Evolutionary conservation across 345 rosid species (phyloP).

Genomic region (Zanthoxylum bungeanum): DNA sequence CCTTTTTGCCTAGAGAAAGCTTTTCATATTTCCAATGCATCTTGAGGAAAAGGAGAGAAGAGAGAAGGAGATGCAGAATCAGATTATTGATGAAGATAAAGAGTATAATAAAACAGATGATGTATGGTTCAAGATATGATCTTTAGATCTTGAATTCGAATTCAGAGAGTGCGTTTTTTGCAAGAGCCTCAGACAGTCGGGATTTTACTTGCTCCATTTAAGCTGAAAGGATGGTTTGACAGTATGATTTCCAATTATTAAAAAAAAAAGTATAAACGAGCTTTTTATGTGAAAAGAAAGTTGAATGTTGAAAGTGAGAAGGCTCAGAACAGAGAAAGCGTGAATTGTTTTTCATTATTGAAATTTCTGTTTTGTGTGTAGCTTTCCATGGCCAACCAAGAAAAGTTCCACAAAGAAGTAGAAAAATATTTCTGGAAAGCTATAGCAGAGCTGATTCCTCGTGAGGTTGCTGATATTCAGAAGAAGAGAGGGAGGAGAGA

Average conservation of each 20-base stretch:
- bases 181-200: too few species aligned
- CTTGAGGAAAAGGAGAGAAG: conserved; percentile 92
- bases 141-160: too few species aligned
- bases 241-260: too few species aligned
- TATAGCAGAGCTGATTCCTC: conserved; percentile 84
- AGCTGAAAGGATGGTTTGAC: too few species aligned
- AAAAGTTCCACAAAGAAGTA: conserved; percentile 92
- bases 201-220: too few species aligned
- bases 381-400: conserved; percentile 82
- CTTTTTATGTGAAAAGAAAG: conserved; percentile 81
- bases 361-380: conserved; percentile 25
- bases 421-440: conserved; percentile 92
- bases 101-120: too few species aligned
- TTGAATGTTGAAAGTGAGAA: conserved; percentile 64
- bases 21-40: conserved; percentile 40
- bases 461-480: conserved; percentile 85
- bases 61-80: conserved; percentile 90
- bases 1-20: conserved; percentile 1
- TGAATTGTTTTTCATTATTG: neutral
- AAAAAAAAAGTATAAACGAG: too few species aligned
- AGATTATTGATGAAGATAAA: conserved; percentile 85
- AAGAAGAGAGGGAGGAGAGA: conserved; percentile 80
- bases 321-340: conserved; percentile 75
- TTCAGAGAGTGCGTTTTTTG: too few species aligned
- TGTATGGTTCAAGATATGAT: too few species aligned